phyloP scores from a whole-genome alignment of 352 stramenopile species.

The Globisporangium iwayamae region DNA sequence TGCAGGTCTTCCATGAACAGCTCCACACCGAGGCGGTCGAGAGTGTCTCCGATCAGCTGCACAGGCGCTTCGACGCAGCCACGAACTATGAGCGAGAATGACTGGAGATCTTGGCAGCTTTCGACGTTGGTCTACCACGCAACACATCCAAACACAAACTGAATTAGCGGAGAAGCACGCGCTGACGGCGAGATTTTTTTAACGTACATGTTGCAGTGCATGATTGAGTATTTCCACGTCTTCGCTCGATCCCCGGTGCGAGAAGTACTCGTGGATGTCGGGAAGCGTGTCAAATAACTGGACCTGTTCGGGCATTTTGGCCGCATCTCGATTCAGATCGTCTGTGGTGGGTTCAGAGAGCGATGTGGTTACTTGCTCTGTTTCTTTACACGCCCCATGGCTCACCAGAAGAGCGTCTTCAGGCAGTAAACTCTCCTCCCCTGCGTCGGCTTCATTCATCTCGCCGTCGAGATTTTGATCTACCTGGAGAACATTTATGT shows the following conservation, averaged over 20 bases:
- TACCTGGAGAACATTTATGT: background rate
- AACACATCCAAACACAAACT: background rate
- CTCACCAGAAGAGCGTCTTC: background rate
- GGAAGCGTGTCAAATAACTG: constrained; percentile 9
- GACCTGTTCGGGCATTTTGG: background rate
- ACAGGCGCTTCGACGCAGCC: constrained; percentile 42
- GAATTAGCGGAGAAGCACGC: constrained; percentile 13
- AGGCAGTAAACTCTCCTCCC: background rate
- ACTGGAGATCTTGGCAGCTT: constrained; percentile 1
- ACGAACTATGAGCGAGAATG: constrained; percentile 43
- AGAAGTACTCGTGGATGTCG: constrained; percentile 16
- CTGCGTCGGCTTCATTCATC: constrained; percentile 2
- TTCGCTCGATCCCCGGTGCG: constrained; percentile 1
- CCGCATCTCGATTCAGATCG: background rate
- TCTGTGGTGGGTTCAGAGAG: background rate
- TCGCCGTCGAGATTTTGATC: background rate
- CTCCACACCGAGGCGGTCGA: constrained; percentile 44
- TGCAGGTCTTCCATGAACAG: constrained; percentile 41
- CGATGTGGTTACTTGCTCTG: no score
- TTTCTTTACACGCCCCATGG: background rate
- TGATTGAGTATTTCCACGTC: constrained; percentile 10
- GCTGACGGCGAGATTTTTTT: background rate
- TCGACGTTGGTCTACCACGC: background rate
- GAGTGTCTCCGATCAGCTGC: constrained; percentile 26
- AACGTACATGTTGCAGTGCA: constrained; percentile 3